Evolutionary conservation across 768 basidiomycete genomes (phyloP).

Genomic region (Auricularia heimuer): DNA sequence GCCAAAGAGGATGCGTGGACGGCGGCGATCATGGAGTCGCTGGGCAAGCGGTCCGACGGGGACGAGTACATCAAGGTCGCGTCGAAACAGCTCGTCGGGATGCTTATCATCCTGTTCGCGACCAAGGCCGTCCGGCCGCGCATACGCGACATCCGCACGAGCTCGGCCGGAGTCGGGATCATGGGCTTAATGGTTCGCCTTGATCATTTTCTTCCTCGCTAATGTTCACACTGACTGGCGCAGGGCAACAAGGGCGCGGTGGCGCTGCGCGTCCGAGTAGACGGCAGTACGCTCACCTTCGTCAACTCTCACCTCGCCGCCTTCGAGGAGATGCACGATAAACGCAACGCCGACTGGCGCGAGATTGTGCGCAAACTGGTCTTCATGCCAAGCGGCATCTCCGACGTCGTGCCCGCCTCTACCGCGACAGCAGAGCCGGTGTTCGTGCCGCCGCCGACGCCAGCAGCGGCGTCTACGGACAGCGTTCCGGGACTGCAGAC

Average conservation of each 20-base stretch:
- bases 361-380: constrained; percentile 51
- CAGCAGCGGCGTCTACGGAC: not conserved
- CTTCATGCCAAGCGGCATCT: constrained; percentile 25
- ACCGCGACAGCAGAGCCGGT: not conserved
- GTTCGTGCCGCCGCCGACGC: not conserved
- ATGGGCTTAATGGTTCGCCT: constrained; percentile 63
- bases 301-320: constrained; percentile 80
- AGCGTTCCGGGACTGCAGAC: not conserved
- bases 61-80: constrained; percentile 67
- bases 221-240: constrained; percentile 1
- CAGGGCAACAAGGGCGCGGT: constrained; percentile 81
- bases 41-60: constrained; percentile 52
- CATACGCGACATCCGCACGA: constrained; percentile 44
- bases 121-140: constrained; percentile 40
- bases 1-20: constrained; percentile 64
- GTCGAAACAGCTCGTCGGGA: constrained; percentile 76
- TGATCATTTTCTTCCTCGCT: not conserved
- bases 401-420: not conserved
- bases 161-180: constrained; percentile 59
- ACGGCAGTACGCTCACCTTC: constrained; percentile 46
- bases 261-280: constrained; percentile 48
- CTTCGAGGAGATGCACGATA: constrained; percentile 69
- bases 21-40: constrained; percentile 50
- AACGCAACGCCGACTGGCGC: constrained; percentile 63
- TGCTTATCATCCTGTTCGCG: constrained; percentile 62